Evolutionary conservation across 2,329 filamentous ascomycete genomes (phyloP), one percentile per base, ranked within the genome.

Genomic region (Hypoxylon rubiginosum): DNA sequence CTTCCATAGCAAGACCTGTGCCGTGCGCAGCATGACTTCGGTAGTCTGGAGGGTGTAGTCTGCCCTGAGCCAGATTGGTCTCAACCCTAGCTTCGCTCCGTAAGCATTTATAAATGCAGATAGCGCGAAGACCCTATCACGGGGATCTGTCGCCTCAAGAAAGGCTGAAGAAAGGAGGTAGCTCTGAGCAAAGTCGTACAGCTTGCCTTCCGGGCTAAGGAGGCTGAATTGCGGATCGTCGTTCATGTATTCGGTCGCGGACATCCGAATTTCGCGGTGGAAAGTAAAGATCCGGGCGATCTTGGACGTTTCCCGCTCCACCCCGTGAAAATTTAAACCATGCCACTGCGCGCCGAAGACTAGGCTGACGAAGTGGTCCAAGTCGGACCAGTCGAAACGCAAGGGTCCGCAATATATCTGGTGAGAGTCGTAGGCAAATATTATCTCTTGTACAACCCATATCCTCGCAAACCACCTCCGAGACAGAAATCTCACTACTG

Each of bases 291-390:
- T 48, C n/a, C 57, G 53, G 11, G 64, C 61, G 48, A 67, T 67
- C 53, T 28, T 48, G 1, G 11, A 11, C 13, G 57, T 67, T 43
- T 67, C 64, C 11, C 24, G 49, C 30, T 67, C 61, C 2, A 67
- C 6, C 1, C 62, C 66, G 8, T 11, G 55, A 17, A 68, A 68
- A 36, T 51, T 66, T 9, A 66, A 34, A 6, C 66, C 66, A n/a
- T 68, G 63, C 66, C 66, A 68, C 55, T 68, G 66, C 3, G 66
- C 62, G 13, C 66, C 66, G 28, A 68, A 68, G 46, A 68, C 66
- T 15, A 63, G 24, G 28, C 66, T 63, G 43, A 68, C 66, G 58
- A 68, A 68, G 48, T 24, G 5, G 32, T 68, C 63, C 7, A 66
- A 28, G 19, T 66, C 63, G 9, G n/a, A 1, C 66, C 66, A 68